Conservation (phyloP, 805 yeast genomes). For the Wickerhamiella shivajii region DNA sequence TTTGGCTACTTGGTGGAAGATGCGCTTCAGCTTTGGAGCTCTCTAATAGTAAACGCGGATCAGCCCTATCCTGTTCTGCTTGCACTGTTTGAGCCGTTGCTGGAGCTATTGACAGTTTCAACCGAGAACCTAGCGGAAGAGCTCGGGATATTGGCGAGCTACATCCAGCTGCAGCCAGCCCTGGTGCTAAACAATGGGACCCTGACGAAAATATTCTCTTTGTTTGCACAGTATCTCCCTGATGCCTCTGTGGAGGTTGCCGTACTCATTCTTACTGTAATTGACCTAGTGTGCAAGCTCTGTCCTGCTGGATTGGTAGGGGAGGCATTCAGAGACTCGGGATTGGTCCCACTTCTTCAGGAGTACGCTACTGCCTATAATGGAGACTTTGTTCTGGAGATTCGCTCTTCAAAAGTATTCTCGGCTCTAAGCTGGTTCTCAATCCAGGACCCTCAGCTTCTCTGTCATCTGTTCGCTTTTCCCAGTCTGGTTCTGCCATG, state of each 20-base stretch:
- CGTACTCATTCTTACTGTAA: slow-evolving; percentile 10
- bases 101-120: slow-evolving; percentile 46
- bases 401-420: slow-evolving; percentile 8
- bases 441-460: slow-evolving; percentile 5
- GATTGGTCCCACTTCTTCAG: slow-evolving; percentile 6
- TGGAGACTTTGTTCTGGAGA: slow-evolving; percentile 4
- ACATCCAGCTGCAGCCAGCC: slow-evolving; percentile 21
- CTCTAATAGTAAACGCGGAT: slow-evolving; percentile 51
- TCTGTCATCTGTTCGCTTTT: slow-evolving; percentile 8
- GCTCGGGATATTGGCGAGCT: slow-evolving; percentile 24
- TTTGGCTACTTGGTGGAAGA: slow-evolving; percentile 59
- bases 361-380: background rate
- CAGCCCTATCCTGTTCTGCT: slow-evolving; percentile 15
- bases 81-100: slow-evolving; percentile 34
- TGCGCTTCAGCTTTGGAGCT: slow-evolving; percentile 69
- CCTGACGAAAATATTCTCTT: slow-evolving; percentile 13
- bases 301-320: slow-evolving; percentile 6
- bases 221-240: slow-evolving; percentile 18
- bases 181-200: slow-evolving; percentile 11
- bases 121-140: slow-evolving; percentile 31
- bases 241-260: slow-evolving; percentile 16
- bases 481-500: slow-evolving; percentile 14
- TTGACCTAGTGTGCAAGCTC: slow-evolving; percentile 10
- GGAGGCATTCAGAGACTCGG: slow-evolving; percentile 5
- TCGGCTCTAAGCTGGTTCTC: slow-evolving; percentile 8